Percentiles rank a stretch among this genome's conserved stretches.
phyloP scores from a whole-genome alignment of 768 basidiomycete species.

The Psilocybe cubensis region DNA sequence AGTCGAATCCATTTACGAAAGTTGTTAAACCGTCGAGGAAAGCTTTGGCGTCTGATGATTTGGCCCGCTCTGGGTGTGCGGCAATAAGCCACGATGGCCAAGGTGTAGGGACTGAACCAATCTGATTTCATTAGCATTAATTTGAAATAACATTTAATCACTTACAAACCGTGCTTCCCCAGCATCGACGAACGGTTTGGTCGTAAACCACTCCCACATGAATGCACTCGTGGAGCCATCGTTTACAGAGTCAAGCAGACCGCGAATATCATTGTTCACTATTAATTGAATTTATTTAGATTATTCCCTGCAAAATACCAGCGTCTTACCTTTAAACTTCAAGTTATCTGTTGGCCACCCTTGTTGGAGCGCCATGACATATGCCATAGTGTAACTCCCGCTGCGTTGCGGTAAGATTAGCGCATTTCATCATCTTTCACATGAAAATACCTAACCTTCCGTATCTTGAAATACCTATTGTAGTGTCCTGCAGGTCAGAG shows the following conservation, averaged over 20 bases:
- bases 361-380: conserved; percentile 89
- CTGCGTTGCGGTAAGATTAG: conserved; percentile 35
- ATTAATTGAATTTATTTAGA: background rate
- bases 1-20: conserved; percentile 71
- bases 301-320: too few species aligned
- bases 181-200: conserved; percentile 73
- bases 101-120: conserved; percentile 86
- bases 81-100: conserved; percentile 99
- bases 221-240: conserved; percentile 87
- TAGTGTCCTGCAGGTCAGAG: conserved; percentile 75
- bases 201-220: conserved; percentile 94
- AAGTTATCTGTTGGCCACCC: conserved; percentile 71
- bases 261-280: conserved; percentile 85
- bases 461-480: conserved; percentile 85
- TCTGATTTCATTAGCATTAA: conserved; percentile 41
- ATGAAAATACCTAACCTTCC: conserved; percentile 86
- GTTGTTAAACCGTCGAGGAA: conserved; percentile 70
- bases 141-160: conserved; percentile 10
- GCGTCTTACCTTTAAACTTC: conserved; percentile 65
- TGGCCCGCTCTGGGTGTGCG: conserved; percentile 72
- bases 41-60: conserved; percentile 44
- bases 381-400: conserved; percentile 94
- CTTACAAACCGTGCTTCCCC: conserved; percentile 85
- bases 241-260: conserved; percentile 86
- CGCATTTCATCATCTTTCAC: too few species aligned